phyloP scores from a whole-genome alignment of 805 yeast genomes.

The Candida namnaoensis region DNA sequence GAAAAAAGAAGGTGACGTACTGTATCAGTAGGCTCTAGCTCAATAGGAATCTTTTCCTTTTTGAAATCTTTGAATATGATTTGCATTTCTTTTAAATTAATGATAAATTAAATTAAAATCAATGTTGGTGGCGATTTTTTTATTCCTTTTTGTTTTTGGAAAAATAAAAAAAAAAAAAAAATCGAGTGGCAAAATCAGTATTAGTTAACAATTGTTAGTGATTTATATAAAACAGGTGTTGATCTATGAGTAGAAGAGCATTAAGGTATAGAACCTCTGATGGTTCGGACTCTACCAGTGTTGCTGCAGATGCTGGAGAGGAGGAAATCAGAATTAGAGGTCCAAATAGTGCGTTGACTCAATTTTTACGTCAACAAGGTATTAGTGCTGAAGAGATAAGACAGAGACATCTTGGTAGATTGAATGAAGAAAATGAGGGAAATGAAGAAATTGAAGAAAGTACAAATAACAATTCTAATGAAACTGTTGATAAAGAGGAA shows the following conservation, averaged over 20 bases:
- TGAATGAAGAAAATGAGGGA: conserved; percentile 7
- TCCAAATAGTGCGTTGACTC: conserved; percentile 84
- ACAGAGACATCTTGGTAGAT: conserved; percentile 28
- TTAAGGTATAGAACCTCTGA: conserved; percentile 15
- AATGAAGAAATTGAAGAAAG: background rate
- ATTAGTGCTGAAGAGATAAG: conserved; percentile 77
- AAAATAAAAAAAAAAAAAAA: too few species aligned
- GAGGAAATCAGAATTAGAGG: conserved; percentile 28
- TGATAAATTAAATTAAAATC: background rate
- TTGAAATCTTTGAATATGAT: conserved; percentile 85
- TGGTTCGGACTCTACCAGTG: conserved; percentile 1
- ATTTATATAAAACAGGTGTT: too few species aligned
- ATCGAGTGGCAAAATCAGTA: conserved; percentile 1
- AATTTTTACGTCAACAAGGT: conserved; percentile 82
- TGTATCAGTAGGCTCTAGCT: conserved; percentile 59
- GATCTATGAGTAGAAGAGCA: conserved; percentile 21
- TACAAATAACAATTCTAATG: background rate
- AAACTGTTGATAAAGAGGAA: conserved; percentile 9
- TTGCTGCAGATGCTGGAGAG: conserved; percentile 3
- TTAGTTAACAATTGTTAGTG: too few species aligned
- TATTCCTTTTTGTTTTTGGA: too few species aligned
- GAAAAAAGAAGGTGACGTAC: conserved; percentile 30
- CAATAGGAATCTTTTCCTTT: conserved; percentile 79
- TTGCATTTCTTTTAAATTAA: conserved; percentile 40
- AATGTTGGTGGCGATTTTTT: background rate